Percentiles rank a stretch among this genome's conserved stretches.
Conservation (phyloP, 306 rosid species). For the Vicia sativa region DNA sequence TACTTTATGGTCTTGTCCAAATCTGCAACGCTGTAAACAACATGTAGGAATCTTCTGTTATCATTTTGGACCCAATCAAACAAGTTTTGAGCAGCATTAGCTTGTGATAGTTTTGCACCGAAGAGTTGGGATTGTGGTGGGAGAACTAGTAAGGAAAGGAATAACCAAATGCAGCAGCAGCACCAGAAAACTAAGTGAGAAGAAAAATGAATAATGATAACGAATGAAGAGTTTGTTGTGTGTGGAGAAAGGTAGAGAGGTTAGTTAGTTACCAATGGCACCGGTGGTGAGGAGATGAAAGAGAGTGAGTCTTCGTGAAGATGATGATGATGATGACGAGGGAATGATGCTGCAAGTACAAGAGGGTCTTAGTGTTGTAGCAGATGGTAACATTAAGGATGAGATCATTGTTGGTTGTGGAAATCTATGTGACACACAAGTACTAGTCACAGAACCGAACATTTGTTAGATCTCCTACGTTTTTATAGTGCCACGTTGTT, state of each 20-base stretch:
- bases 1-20: conserved; percentile 88
- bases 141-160: conserved; percentile 47
- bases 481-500: background rate
- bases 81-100: conserved; percentile 55
- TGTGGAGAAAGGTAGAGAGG: background rate
- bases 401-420: conserved; percentile 35
- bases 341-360: background rate
- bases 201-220: background rate
- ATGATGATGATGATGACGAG: background rate
- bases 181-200: conserved; percentile 18
- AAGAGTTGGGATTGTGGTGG: conserved; percentile 64
- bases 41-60: conserved; percentile 78
- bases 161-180: conserved; percentile 34
- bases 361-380: conserved; percentile 7
- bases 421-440: background rate
- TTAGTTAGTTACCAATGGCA: conserved; percentile 21
- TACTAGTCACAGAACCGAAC: background rate
- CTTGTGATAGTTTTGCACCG: conserved; percentile 54
- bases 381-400: conserved; percentile 34
- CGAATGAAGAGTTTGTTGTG: background rate
- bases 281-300: conserved; percentile 54
- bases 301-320: conserved; percentile 52
- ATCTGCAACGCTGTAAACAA: conserved; percentile 80
- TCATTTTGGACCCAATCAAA: conserved; percentile 81
- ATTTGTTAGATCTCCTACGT: background rate